Evolutionary conservation across 768 basidiomycete species (phyloP), one percentile per base, ranked within the genome.

Genomic region (Crassisporium funariophilum): DNA sequence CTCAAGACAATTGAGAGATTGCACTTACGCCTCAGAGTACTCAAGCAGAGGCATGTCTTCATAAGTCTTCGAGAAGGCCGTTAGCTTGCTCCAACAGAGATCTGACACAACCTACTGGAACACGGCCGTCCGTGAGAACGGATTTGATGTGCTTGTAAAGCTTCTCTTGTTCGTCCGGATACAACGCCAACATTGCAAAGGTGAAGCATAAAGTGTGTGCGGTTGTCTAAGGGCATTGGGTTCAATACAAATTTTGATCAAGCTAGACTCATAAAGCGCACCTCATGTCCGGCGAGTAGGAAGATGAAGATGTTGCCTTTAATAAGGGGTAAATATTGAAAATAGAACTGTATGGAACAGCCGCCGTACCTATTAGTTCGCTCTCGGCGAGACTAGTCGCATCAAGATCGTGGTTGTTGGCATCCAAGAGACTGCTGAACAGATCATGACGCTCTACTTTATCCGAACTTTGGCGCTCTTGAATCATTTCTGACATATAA

Each of bases 251-350:
- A 13, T 21, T 1, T 37, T 19, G n/a, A 49, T 49, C 43, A 46
- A 45, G 1, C 16, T n/a, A n/a, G n/a, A 20, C 29, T 53, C 52
- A 17, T 53, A 49, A n/a, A 23, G 37, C 27, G 6, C 25, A 78
- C 77, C 68, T 81, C 81, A 49, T 81, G 78, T 12, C 82, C 81
- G 24, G 82, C 83, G 11, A 82, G 55, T n/a, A 82, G 56, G 41
- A 73, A 74, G 13, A 75, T 69, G 29, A 68, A 75, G 22, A 72
- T 65, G 47, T 75, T 74, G 7, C 72, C 72, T 66, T 27, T 21
- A 4, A 38, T 45, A 7, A 4, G 22, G 9, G 16, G 13, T 31
- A 21, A 5, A n/a, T 5, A 12, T 15, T n/a, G 6, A 15, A 27
- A 36, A 4, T 13, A 29, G 19, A 10, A 25, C n/a, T 5, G 5